Conservation (phyloP, 352 stramenopile genomes). For the Phytophthora ramorum region DNA sequence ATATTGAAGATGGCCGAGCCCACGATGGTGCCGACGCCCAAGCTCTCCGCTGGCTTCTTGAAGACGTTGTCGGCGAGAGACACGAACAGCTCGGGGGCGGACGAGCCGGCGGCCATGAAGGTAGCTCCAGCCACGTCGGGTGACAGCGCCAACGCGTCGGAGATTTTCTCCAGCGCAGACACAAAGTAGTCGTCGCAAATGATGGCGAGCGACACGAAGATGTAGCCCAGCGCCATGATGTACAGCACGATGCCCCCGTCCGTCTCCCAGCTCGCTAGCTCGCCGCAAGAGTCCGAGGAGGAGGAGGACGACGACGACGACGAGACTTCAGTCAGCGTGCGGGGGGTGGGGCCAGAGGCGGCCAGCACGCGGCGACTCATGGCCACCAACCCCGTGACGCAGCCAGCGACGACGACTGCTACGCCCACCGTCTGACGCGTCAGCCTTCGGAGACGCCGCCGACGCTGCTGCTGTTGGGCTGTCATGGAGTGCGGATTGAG, state of each 20-base stretch:
- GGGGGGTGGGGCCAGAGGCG: background rate
- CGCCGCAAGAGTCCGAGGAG: slow-evolving; percentile 39
- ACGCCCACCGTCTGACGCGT: slow-evolving; percentile 35
- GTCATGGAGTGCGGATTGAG: background rate
- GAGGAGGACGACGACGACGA: background rate
- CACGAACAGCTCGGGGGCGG: slow-evolving; percentile 85
- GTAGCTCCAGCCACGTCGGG: slow-evolving; percentile 84
- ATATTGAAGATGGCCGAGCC: slow-evolving; percentile 91
- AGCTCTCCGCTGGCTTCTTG: slow-evolving; percentile 63
- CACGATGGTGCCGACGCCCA: slow-evolving; percentile 86
- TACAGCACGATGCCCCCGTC: slow-evolving; percentile 70
- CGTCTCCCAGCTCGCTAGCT: slow-evolving; percentile 55
- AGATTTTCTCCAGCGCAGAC: slow-evolving; percentile 78
- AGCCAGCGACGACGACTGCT: slow-evolving; percentile 28
- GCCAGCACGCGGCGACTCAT: slow-evolving; percentile 24
- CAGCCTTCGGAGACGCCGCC: slow-evolving; percentile 13
- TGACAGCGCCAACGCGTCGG: slow-evolving; percentile 62
- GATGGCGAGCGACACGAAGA: slow-evolving; percentile 89
- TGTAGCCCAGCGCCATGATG: slow-evolving; percentile 67
- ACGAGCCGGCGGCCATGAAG: slow-evolving; percentile 87
- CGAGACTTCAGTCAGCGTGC: slow-evolving; percentile 29
- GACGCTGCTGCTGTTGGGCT: slow-evolving; percentile 3
- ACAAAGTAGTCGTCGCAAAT: slow-evolving; percentile 92
- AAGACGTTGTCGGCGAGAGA: slow-evolving; percentile 83
- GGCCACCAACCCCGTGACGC: slow-evolving; percentile 19